Conservation (phyloP, 129 eudicot genomes). For the Lonicera japonica region DNA sequence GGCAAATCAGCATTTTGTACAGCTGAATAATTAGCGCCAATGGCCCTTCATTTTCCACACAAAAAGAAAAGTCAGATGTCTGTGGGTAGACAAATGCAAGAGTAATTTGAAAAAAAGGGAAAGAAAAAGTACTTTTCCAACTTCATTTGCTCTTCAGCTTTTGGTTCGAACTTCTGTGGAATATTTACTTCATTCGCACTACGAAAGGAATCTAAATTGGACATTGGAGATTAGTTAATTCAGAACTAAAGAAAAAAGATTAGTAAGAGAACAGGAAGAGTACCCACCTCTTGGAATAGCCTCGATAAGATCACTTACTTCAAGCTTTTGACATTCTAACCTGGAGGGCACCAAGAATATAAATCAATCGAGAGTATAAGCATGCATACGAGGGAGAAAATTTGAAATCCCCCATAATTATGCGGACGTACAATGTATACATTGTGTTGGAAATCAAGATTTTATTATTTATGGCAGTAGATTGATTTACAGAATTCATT, state of each 20-base stretch:
- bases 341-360: conserved; percentile 27
- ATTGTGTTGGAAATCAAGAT: too few relatives aligned
- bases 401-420: too few relatives aligned
- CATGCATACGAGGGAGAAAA: too few relatives aligned
- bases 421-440: too few relatives aligned
- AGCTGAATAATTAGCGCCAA: conserved; percentile 25
- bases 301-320: conserved; percentile 37
- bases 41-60: conserved; percentile 24
- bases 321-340: too few relatives aligned
- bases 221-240: conserved; percentile 13
- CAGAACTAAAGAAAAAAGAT: conserved; percentile 13
- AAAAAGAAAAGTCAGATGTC: conserved; percentile 10
- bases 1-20: conserved; percentile 47
- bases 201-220: conserved; percentile 27
- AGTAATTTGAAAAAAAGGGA: conserved; percentile 3
- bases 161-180: conserved; percentile 25
- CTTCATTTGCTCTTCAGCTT: conserved; percentile 34
- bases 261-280: conserved; percentile 1
- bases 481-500: too few relatives aligned
- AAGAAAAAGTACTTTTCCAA: conserved; percentile 32
- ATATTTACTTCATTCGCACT: conserved; percentile 30
- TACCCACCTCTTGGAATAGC: conserved; percentile 50
- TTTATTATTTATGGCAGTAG: too few relatives aligned
- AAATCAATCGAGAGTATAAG: neutral
- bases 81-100: neutral